Conservation (phyloP, 1,139 yeast species). For the Zygosaccharomyces pseudobailii region DNA sequence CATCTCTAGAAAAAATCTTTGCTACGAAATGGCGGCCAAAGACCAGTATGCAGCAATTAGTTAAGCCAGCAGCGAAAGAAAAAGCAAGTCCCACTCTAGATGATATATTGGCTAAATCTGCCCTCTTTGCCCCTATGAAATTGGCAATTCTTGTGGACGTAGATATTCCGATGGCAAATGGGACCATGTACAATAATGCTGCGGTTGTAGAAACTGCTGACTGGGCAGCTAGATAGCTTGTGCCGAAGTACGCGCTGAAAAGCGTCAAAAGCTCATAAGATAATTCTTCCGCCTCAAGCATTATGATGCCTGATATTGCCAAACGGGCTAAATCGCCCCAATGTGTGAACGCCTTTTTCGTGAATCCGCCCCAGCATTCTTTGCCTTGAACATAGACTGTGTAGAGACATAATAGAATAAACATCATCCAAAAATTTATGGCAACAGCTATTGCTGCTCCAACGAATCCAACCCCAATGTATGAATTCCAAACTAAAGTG, state of each 20-base stretch:
- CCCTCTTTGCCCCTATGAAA: constrained; percentile 75
- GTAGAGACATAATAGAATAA: constrained; percentile 48
- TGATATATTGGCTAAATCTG: constrained; percentile 58
- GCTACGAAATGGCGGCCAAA: constrained; percentile 57
- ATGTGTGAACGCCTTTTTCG: constrained; percentile 46
- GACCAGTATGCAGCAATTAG: constrained; percentile 52
- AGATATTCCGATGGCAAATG: constrained; percentile 86
- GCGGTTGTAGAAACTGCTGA: constrained; percentile 81
- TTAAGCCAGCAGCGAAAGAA: constrained; percentile 53
- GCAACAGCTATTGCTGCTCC: constrained; percentile 75
- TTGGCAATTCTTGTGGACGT: constrained; percentile 84
- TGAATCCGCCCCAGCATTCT: constrained; percentile 70
- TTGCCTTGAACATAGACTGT: constrained; percentile 56
- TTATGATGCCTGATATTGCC: constrained; percentile 68
- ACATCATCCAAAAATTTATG: constrained; percentile 68
- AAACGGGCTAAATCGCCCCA: constrained; percentile 57
- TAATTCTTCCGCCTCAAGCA: constrained; percentile 70
- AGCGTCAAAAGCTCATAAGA: constrained; percentile 71
- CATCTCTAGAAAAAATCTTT: constrained; percentile 62
- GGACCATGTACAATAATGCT: constrained; percentile 75
- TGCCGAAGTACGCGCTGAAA: constrained; percentile 75
- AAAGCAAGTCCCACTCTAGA: constrained; percentile 57
- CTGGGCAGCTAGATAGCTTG: constrained; percentile 80
- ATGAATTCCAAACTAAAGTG: constrained; percentile 69
- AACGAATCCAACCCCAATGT: constrained; percentile 56